These are phyloP conservation scores for Meripilus lineatus DNA, from an alignment of 1,284 basidiomycete genomes.

Conservation along the genomic window DNA sequence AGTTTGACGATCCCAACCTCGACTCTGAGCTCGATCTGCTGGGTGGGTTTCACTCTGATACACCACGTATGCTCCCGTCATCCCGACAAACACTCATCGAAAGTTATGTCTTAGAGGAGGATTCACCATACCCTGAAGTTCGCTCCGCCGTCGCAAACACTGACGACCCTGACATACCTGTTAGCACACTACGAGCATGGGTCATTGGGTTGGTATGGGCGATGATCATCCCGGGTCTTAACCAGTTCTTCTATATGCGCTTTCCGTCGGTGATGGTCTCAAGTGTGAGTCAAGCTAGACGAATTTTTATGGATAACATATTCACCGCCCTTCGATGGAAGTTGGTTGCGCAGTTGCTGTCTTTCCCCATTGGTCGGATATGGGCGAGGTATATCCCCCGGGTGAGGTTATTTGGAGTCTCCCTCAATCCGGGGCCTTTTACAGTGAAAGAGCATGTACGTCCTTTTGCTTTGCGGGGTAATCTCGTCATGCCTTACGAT, in stretches of 20 bases:
- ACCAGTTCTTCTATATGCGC: constrained; percentile 53
- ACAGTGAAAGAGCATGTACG: constrained; percentile 37
- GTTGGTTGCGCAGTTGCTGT: constrained; percentile 43
- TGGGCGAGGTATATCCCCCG: constrained; percentile 36
- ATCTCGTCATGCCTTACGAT: neutral
- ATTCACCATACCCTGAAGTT: constrained; percentile 59
- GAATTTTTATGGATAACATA: constrained; percentile 1
- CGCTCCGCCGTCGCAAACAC: constrained; percentile 54
- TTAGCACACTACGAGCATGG: constrained; percentile 52
- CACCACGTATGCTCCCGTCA: neutral
- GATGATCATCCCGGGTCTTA: constrained; percentile 40
- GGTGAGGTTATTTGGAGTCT: constrained; percentile 38
- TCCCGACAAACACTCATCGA: neutral
- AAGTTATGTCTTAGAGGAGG: constrained; percentile 31
- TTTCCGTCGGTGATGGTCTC: constrained; percentile 42
- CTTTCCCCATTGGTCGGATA: constrained; percentile 41
- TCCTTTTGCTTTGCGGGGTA: no score
- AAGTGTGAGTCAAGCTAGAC: constrained; percentile 13
- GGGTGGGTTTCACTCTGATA: constrained; percentile 7
- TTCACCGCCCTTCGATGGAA: constrained; percentile 17
- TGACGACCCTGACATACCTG: constrained; percentile 52
- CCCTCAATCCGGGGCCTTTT: constrained; percentile 45
- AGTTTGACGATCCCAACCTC: constrained; percentile 17
- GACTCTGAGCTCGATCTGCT: constrained; percentile 10
- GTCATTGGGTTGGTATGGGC: constrained; percentile 44